A percentile compares a stretch with the other conserved stretches of the same genome.
These are phyloP conservation scores for Blastomyces emzantsi DNA, from an alignment of 2,329 filamentous ascomycete genomes.

Conservation along the genomic window DNA sequence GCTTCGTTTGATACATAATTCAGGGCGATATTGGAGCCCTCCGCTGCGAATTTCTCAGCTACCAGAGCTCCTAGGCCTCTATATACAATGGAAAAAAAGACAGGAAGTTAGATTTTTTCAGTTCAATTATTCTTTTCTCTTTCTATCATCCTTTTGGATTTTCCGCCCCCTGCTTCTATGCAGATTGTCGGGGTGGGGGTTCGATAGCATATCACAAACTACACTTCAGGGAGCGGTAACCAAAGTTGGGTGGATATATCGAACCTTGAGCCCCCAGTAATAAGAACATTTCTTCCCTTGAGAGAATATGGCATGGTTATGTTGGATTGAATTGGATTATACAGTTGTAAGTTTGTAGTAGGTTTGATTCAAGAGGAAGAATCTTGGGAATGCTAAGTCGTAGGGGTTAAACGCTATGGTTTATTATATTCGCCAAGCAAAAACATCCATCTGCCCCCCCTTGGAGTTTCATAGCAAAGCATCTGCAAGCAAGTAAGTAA, in stretches of 20 bases:
- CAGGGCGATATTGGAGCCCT: conserved; percentile 61
- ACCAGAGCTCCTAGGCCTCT: conserved; percentile 65
- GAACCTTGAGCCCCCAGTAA: conserved; percentile 56
- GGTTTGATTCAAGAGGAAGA: background rate
- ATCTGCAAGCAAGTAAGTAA: too few relatives aligned
- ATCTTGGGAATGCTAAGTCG: background rate
- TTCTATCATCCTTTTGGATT: background rate
- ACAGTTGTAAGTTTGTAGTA: background rate
- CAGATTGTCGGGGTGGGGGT: background rate
- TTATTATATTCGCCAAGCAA: too few relatives aligned
- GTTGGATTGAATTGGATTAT: background rate
- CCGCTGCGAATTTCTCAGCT: conserved; percentile 55
- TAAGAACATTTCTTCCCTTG: conserved; percentile 52
- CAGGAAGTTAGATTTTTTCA: background rate
- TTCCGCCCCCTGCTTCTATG: background rate
- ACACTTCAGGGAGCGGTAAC: background rate
- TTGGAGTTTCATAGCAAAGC: too few relatives aligned
- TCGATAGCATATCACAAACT: background rate
- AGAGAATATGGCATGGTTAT: conserved; percentile 54
- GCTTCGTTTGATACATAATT: conserved; percentile 60
- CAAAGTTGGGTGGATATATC: conserved; percentile 3
- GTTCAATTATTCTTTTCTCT: background rate
- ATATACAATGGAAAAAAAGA: conserved; percentile 21
- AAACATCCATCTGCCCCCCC: too few relatives aligned
- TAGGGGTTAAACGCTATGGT: too few relatives aligned